Conservation (phyloP, 2,329 filamentous ascomycete genomes). For the Venturiaceae sp. region DNA sequence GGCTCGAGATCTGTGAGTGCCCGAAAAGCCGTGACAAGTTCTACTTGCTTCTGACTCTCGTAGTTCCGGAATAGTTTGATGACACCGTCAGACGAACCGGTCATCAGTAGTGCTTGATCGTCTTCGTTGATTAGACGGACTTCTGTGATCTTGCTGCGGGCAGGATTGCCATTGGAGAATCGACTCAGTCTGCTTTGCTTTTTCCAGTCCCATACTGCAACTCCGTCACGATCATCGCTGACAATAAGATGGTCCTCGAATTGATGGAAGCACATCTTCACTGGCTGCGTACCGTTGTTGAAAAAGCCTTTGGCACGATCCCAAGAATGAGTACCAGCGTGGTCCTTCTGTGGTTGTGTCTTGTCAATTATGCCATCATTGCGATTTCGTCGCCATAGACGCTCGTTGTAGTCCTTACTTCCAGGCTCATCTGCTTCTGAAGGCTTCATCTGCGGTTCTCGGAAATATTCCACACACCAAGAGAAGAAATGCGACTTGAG, state of each 20-base stretch:
- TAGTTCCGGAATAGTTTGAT: slow-evolving; percentile 91
- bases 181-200: slow-evolving; percentile 62
- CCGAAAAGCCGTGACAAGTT: slow-evolving; percentile 84
- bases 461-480: slow-evolving; percentile 96
- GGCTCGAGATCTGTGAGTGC: slow-evolving; percentile 89
- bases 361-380: slow-evolving; percentile 89
- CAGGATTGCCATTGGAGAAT: slow-evolving; percentile 91
- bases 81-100: slow-evolving; percentile 88
- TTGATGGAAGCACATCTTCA: slow-evolving; percentile 93
- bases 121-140: slow-evolving; percentile 98
- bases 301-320: slow-evolving; percentile 73
- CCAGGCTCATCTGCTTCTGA: slow-evolving; percentile 94
- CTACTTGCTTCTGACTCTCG: slow-evolving; percentile 63
- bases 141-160: slow-evolving; percentile 85
- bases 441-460: slow-evolving; percentile 95
- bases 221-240: slow-evolving; percentile 83
- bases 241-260: slow-evolving; percentile 95
- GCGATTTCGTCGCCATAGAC: slow-evolving; percentile 82
- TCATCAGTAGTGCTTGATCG: slow-evolving; percentile 89
- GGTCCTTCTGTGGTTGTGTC: slow-evolving; percentile 86
- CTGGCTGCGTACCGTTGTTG: slow-evolving; percentile 81
- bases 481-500: slow-evolving; percentile 78
- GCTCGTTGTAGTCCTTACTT: slow-evolving; percentile 90
- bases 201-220: slow-evolving; percentile 90
- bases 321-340: slow-evolving; percentile 79